Conservation (phyloP, 768 basidiomycete genomes). For the Russula sp. region DNA sequence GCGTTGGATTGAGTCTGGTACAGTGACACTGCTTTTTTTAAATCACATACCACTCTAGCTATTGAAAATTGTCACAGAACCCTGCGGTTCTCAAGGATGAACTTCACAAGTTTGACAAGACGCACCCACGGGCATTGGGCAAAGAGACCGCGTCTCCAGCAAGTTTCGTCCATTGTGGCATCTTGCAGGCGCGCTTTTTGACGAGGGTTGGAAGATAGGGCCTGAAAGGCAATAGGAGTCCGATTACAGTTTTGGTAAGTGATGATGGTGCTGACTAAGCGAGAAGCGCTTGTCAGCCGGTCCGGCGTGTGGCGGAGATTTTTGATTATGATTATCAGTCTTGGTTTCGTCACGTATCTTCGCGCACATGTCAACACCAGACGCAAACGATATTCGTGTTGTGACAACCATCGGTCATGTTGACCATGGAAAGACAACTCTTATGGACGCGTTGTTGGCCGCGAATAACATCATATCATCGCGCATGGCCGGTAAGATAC, state of each 20-base stretch:
- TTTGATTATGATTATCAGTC: neutral
- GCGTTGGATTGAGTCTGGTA: too few species aligned
- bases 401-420: slow-evolving; percentile 88
- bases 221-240: too few species aligned
- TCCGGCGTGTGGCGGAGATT: slow-evolving; percentile 5
- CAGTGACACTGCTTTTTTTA: too few species aligned
- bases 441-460: slow-evolving; percentile 92
- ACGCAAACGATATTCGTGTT: slow-evolving; percentile 58
- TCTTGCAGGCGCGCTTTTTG: neutral
- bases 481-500: slow-evolving; percentile 92
- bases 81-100: neutral
- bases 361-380: slow-evolving; percentile 26
- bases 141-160: neutral
- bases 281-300: too few species aligned
- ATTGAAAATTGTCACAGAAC: neutral
- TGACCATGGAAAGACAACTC: slow-evolving; percentile 94
- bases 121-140: neutral
- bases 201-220: too few species aligned
- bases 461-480: slow-evolving; percentile 97
- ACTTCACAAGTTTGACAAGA: neutral
- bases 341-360: neutral
- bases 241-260: too few species aligned
- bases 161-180: neutral
- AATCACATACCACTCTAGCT: neutral
- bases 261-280: too few species aligned